phyloP scores from a whole-genome alignment of 495 filamentous ascomycete species.

The Talaromyces wortmannii region DNA sequence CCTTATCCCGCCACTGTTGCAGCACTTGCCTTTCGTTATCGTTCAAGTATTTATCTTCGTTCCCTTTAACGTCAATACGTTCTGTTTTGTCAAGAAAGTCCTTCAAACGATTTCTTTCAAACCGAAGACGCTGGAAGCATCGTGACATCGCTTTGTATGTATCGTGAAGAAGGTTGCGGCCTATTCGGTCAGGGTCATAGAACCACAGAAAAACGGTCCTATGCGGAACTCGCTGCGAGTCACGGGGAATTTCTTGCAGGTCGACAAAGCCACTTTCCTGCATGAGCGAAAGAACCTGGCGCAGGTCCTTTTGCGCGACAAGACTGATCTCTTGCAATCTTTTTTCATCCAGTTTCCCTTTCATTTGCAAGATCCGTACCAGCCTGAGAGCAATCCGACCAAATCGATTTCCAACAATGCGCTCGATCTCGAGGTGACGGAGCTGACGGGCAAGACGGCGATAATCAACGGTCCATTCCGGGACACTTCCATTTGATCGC shows the following conservation, averaged over 20 bases:
- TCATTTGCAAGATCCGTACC: conserved; percentile 70
- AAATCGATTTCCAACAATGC: conserved; percentile 65
- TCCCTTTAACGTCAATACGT: conserved; percentile 73
- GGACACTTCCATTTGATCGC: conserved; percentile 36
- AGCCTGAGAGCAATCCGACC: conserved; percentile 72
- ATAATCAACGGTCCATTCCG: conserved; percentile 76
- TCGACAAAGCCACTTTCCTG: conserved; percentile 78
- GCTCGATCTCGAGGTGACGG: conserved; percentile 68
- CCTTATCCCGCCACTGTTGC: conserved; percentile 58
- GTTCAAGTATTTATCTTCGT: conserved; percentile 69
- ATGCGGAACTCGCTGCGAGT: conserved; percentile 66
- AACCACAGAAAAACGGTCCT: conserved; percentile 86
- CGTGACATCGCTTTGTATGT: conserved; percentile 88
- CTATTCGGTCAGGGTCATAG: conserved; percentile 68
- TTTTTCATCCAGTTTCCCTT: conserved; percentile 91
- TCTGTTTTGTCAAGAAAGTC: conserved; percentile 69
- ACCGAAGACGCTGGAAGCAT: conserved; percentile 65
- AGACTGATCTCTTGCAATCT: conserved; percentile 66
- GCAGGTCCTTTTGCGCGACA: conserved; percentile 72
- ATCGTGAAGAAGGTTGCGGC: conserved; percentile 59
- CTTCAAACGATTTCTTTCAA: conserved; percentile 60
- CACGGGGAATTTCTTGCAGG: conserved; percentile 85
- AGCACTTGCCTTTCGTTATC: conserved; percentile 60
- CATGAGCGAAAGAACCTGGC: conserved; percentile 72
- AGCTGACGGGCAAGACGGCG: conserved; percentile 58